Percentiles rank a stretch among this genome's conserved stretches.
phyloP scores from a whole-genome alignment of 768 basidiomycete genomes.

The Pleurotus cornucopiae region DNA sequence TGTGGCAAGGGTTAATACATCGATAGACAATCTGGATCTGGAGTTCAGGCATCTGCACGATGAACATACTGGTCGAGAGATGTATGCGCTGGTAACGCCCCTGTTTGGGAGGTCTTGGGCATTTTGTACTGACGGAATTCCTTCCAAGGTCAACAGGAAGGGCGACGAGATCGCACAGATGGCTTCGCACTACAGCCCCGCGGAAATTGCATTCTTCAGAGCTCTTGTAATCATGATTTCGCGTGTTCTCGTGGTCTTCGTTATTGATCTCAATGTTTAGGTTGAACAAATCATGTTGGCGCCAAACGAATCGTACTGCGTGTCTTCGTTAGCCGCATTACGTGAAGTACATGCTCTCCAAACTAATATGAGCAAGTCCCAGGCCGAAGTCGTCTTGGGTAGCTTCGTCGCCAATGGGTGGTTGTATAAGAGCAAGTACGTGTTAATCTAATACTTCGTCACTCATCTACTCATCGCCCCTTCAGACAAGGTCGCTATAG shows the following conservation, averaged over 20 bases:
- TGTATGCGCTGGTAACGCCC: constrained; percentile 63
- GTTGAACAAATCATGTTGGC: constrained; percentile 87
- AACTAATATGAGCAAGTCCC: constrained; percentile 67
- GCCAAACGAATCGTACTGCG: constrained; percentile 66
- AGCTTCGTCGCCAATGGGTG: constrained; percentile 86
- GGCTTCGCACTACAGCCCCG: constrained; percentile 76
- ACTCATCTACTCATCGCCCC: constrained; percentile 7
- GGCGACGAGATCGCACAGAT: constrained; percentile 80
- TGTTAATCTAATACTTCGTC: constrained; percentile 9
- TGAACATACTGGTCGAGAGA: constrained; percentile 57
- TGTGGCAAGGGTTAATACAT: constrained; percentile 52
- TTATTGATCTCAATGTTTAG: constrained; percentile 29
- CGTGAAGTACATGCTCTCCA: constrained; percentile 63
- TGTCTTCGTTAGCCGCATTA: constrained; percentile 73
- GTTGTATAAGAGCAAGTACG: constrained; percentile 72
- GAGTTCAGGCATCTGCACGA: constrained; percentile 64
- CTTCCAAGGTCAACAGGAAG: constrained; percentile 67
- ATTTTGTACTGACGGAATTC: not conserved
- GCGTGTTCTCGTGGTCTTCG: too few species aligned
- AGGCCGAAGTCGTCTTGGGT: constrained; percentile 64
- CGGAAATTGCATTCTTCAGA: constrained; percentile 84
- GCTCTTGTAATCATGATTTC: constrained; percentile 46
- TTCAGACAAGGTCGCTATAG: constrained; percentile 67
- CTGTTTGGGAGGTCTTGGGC: not conserved
- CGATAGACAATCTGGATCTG: constrained; percentile 67